A percentile compares a stretch with the other conserved stretches of the same genome.
phyloP scores from a whole-genome alignment of 1,284 basidiomycete genomes.

The Ganoderma multipileum region DNA sequence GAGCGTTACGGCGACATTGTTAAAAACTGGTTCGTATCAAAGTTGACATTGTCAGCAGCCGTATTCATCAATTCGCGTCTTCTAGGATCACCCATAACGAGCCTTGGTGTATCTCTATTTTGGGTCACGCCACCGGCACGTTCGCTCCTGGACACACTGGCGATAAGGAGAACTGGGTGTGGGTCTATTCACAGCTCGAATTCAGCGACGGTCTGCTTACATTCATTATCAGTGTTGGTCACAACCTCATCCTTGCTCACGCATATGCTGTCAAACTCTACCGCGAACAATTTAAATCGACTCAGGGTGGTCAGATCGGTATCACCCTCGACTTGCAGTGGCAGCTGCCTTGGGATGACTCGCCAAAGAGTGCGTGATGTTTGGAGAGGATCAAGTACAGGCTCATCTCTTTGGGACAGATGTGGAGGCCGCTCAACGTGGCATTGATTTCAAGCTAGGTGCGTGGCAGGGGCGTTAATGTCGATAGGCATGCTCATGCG shows the following conservation, averaged over 20 bases:
- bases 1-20: constrained; percentile 75
- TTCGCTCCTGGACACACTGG: constrained; percentile 75
- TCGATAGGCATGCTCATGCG: background rate
- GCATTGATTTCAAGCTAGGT: constrained; percentile 48
- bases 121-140: constrained; percentile 69
- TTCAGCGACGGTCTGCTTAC: background rate
- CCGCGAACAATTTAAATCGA: constrained; percentile 61
- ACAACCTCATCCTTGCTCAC: constrained; percentile 74
- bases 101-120: constrained; percentile 71
- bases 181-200: constrained; percentile 33
- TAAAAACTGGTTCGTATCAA: constrained; percentile 63
- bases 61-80: background rate
- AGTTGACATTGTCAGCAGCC: background rate
- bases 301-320: constrained; percentile 68
- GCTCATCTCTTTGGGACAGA: constrained; percentile 35
- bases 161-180: constrained; percentile 79
- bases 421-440: constrained; percentile 50
- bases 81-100: constrained; percentile 74
- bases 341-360: constrained; percentile 56
- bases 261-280: constrained; percentile 72
- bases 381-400: background rate
- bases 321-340: constrained; percentile 68
- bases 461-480: background rate
- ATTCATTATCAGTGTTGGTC: constrained; percentile 57
- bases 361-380: constrained; percentile 48